phyloP scores from a whole-genome alignment of 108 stramenopile genomes.

The Cyclotella baltica region DNA sequence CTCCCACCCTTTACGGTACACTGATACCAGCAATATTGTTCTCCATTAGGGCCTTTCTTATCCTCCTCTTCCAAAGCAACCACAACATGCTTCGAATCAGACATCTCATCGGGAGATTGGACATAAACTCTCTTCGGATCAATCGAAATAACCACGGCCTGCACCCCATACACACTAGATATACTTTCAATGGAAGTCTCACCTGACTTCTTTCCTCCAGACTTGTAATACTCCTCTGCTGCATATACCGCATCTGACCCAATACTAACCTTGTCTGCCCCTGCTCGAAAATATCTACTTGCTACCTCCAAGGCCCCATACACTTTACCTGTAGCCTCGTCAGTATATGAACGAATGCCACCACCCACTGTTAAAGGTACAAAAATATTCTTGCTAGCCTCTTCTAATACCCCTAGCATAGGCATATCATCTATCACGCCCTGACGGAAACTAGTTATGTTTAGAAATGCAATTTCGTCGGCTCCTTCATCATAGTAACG shows the following conservation, averaged over 20 bases:
- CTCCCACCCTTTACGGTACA: conserved; percentile 98
- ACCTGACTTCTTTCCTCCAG: conserved; percentile 73
- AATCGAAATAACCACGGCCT: conserved; percentile 98
- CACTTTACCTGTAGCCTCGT: conserved; percentile 73
- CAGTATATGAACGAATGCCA: conserved; percentile 95
- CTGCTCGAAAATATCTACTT: conserved; percentile 96
- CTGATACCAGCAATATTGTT: conserved; percentile 96
- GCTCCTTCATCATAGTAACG: conserved; percentile 97
- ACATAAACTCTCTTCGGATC: conserved; percentile 97
- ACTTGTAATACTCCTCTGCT: conserved; percentile 74
- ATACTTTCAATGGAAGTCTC: conserved; percentile 92
- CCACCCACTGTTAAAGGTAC: conserved; percentile 99
- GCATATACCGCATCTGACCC: conserved; percentile 97
- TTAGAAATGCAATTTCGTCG: conserved; percentile 97
- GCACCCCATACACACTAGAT: conserved; percentile 92
- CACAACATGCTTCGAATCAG: conserved; percentile 61
- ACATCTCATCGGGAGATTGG: conserved; percentile 49
- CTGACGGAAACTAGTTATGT: conserved; percentile 96
- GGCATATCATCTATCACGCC: conserved; percentile 97
- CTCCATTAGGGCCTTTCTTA: conserved; percentile 82
- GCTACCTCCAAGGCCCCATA: conserved; percentile 97
- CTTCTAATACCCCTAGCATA: conserved; percentile 95
- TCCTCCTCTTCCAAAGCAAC: conserved; percentile 70
- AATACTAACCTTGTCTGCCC: conserved; percentile 98
- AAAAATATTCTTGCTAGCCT: conserved; percentile 93